Evolutionary conservation across 1,284 basidiomycete species (phyloP), one percentile per base, ranked within the genome.

Genomic region (Cutaneotrichosporon cutaneum): DNA sequence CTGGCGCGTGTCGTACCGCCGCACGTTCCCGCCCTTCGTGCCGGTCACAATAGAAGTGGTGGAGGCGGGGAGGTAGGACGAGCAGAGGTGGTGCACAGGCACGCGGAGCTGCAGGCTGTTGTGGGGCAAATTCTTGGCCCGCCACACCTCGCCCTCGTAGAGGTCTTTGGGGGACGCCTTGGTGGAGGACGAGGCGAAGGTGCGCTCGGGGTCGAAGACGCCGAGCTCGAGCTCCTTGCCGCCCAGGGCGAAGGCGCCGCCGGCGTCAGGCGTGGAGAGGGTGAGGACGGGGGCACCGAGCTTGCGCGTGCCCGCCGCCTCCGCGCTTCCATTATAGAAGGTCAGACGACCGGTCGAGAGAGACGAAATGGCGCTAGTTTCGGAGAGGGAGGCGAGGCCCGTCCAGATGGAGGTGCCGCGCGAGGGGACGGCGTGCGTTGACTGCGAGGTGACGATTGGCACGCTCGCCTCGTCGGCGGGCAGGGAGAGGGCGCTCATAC

Each of bases 151-250:
- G 4, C 77, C 93, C 84, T 85, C 85, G 61, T 90, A 84, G 6
- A 92, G 72, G 6, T 81, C 78, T 64, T 90, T 83, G 4, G 32
- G 36, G 3, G 39, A 32, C n/a, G 3, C 44, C 21, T 21, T 48
- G 16, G 54, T 36, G 4, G 52, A 33, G 1, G 61, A 48, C 7
- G 61, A 33, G 9, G 50, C 24, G 55, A 94, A 90, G 0, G 90
- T 86, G 47, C 81, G 77, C 70, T 91, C 87, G 3, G 86, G 83
- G 71, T 91, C 83, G 89, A 90, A 94, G 1, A 94, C 72, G 1
- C 90, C 92, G 3, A 92, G 76, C 62, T 94, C 90, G 18, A 94
- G 89, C 76, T 94, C 92, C 69, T 94, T 88, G 4, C 92, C 92
- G 7, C 88, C 92, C 65, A 92, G 88, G 0, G 87, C 85, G 77